Evolutionary conservation across 257 asterid genomes (phyloP).

Genomic region (Scutellaria galericulata): DNA sequence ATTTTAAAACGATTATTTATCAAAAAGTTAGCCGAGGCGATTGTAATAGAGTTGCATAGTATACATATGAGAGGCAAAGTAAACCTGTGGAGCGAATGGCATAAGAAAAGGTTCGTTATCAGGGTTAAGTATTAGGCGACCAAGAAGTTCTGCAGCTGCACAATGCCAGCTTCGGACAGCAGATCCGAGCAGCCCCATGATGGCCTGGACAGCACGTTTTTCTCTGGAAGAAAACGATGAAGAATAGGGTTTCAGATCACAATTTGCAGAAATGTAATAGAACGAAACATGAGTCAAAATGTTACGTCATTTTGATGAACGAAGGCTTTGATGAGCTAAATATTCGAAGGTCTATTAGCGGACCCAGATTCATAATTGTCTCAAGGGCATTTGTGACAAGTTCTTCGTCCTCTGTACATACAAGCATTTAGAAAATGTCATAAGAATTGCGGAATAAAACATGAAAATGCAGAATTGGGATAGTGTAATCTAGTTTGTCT

Average conservation of each 20-base stretch:
- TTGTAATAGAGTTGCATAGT: not conserved
- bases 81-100: conserved; percentile 87
- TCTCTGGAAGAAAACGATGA: conserved; percentile 50
- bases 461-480: not conserved
- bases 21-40: conserved; percentile 8
- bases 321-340: conserved; percentile 92
- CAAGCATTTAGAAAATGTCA: conserved; percentile 35
- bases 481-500: not conserved
- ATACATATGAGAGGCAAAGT: conserved; percentile 2
- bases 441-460: conserved; percentile 14
- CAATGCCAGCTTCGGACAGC: conserved; percentile 95
- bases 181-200: conserved; percentile 88
- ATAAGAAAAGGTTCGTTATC: conserved; percentile 91
- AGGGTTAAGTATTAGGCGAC: conserved; percentile 91
- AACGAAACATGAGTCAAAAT: conserved; percentile 21
- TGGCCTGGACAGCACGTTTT: conserved; percentile 84
- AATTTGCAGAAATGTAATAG: conserved; percentile 21
- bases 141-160: conserved; percentile 91
- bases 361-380: conserved; percentile 89
- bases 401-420: conserved; percentile 88
- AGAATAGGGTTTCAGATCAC: conserved; percentile 30
- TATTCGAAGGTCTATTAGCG: conserved; percentile 84
- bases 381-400: conserved; percentile 92
- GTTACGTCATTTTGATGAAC: conserved; percentile 83
- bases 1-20: conserved; percentile 1